A percentile compares a stretch with the other conserved stretches of the same genome.
phyloP scores from a whole-genome alignment of 164 flowering plant genomes.

The Protea cynaroides region DNA sequence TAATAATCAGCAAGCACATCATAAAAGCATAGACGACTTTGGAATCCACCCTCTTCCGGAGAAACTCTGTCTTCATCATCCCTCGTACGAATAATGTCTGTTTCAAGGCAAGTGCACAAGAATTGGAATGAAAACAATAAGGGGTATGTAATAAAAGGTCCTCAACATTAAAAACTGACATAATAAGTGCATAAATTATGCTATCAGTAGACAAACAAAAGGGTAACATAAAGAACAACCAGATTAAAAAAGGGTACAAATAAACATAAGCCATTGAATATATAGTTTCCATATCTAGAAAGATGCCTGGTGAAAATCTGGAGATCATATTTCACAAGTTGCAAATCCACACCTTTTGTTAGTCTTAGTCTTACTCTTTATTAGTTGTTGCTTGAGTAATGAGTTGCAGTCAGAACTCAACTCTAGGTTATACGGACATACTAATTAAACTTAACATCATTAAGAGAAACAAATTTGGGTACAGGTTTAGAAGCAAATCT shows the following conservation, averaged over 20 bases:
- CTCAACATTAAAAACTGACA: too few species aligned
- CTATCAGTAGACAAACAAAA: too few species aligned
- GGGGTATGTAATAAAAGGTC: background rate
- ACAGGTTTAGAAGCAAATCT: background rate
- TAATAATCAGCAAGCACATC: conserved; percentile 90
- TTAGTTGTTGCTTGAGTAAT: too few species aligned
- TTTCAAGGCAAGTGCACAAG: conserved; percentile 21
- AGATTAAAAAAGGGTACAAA: too few species aligned
- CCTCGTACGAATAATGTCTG: conserved; percentile 66
- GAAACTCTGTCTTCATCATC: conserved; percentile 42
- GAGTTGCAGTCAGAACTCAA: background rate
- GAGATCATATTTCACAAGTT: too few species aligned
- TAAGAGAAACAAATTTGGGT: background rate
- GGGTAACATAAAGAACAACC: too few species aligned
- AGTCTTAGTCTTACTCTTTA: too few species aligned
- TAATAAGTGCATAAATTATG: too few species aligned
- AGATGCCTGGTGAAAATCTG: too few species aligned
- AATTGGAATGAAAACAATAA: background rate
- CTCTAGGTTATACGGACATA: background rate
- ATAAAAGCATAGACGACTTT: conserved; percentile 59
- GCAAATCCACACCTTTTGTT: too few species aligned
- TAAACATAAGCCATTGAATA: too few species aligned
- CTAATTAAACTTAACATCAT: background rate
- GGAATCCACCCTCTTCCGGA: conserved; percentile 31
- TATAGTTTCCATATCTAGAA: too few species aligned